phyloP scores from a whole-genome alignment of 2,329 filamentous ascomycete genomes.

The Neocucurbitaria cava region DNA sequence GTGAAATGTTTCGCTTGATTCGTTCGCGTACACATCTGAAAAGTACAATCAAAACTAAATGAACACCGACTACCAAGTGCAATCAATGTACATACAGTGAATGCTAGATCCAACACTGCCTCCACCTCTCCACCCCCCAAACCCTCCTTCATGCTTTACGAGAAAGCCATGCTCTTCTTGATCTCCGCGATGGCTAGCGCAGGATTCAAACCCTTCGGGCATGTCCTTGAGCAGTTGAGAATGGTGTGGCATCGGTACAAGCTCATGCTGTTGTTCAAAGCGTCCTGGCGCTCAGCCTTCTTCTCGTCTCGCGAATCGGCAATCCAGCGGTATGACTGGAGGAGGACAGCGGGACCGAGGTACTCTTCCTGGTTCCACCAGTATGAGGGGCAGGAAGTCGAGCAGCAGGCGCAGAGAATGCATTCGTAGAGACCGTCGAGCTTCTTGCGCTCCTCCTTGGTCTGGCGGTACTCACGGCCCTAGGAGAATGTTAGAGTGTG shows the following conservation, averaged over 20 bases:
- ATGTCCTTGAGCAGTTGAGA: conserved; percentile 96
- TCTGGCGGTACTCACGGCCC: conserved; percentile 93
- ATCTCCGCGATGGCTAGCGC: conserved; percentile 95
- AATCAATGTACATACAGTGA: conserved; percentile 14
- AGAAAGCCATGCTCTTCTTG: conserved; percentile 90
- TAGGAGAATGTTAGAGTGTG: conserved; percentile 49
- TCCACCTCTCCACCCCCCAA: neutral
- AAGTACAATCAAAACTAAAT: conserved; percentile 11
- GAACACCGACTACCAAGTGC: neutral
- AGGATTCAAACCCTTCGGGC: conserved; percentile 97
- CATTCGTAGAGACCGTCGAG: conserved; percentile 98
- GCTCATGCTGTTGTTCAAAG: conserved; percentile 98
- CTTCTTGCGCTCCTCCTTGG: conserved; percentile 91
- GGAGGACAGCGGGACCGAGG: conserved; percentile 92
- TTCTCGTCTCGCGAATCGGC: conserved; percentile 93
- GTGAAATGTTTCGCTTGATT: neutral
- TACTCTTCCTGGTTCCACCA: conserved; percentile 99
- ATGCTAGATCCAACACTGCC: neutral
- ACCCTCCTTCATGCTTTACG: conserved; percentile 25
- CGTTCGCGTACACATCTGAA: conserved; percentile 11
- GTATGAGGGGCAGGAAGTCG: conserved; percentile 98
- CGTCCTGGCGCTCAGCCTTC: conserved; percentile 84
- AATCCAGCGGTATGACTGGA: conserved; percentile 98
- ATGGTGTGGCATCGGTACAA: conserved; percentile 99
- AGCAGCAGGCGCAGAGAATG: conserved; percentile 99